phyloP scores from a whole-genome alignment of 176 grass and related monocot species.

The Thalia dealbata region DNA sequence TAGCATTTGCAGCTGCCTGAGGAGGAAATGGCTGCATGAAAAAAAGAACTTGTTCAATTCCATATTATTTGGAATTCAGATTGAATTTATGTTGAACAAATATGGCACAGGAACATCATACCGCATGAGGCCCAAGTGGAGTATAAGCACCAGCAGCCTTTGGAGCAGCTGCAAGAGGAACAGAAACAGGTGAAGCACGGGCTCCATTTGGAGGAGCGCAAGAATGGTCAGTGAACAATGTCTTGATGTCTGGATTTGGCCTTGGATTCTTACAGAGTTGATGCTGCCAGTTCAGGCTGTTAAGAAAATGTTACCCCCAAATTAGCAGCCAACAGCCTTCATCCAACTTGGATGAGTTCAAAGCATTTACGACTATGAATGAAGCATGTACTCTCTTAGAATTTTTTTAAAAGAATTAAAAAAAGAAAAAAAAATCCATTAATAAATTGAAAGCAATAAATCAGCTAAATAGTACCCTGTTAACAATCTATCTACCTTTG shows the following conservation, averaged over 20 bases:
- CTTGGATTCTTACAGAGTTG: slow-evolving; percentile 97
- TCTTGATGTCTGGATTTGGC: slow-evolving; percentile 94
- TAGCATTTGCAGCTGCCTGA: slow-evolving; percentile 49
- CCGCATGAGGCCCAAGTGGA: slow-evolving; percentile 54
- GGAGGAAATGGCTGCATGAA: slow-evolving; percentile 57
- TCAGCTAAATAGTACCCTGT: not conserved
- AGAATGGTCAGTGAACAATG: slow-evolving; percentile 85
- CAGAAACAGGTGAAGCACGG: slow-evolving; percentile 63
- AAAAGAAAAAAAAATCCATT: slow-evolving; percentile 5
- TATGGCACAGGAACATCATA: slow-evolving; percentile 30
- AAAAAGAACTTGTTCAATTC: slow-evolving; percentile 15
- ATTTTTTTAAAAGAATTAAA: not conserved
- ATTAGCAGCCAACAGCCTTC: slow-evolving; percentile 2
- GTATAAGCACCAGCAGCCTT: slow-evolving; percentile 61
- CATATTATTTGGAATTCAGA: not conserved
- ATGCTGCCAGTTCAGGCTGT: slow-evolving; percentile 99
- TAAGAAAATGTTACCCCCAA: slow-evolving; percentile 16
- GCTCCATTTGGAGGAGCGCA: slow-evolving; percentile 65
- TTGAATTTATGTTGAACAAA: not conserved
- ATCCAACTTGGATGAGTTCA: not conserved
- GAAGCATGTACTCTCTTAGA: not conserved
- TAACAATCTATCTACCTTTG: slow-evolving; percentile 55
- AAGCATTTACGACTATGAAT: not conserved
- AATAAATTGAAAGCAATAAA: not conserved
- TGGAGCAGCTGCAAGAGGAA: slow-evolving; percentile 73